Base-by-base conservation (phyloP, 495 filamentous ascomycete genomes). In the Hypomontagnella submonticulosa region DNA sequence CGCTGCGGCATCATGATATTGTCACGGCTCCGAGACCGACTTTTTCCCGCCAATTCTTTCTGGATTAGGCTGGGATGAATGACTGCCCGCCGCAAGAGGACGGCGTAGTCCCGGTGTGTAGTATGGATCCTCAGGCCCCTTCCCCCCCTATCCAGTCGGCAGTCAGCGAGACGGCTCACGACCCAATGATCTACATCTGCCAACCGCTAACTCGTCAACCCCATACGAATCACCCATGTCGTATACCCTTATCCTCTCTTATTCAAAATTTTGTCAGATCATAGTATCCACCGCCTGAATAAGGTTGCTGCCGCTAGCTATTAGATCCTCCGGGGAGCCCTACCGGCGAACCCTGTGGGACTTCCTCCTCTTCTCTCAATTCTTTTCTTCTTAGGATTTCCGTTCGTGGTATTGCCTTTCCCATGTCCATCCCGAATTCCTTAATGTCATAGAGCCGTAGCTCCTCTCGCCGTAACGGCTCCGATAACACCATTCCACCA, bases 301-400 rank as follows among this genome's bases (percentile, higher is more conserved):
- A 43, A 50, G 53, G 38, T 48, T 57, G 32, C 13, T 16, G 16
- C 47, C 52, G 18, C 38, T 18, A 43, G 52, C 12, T 43, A 51
- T 58, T 32, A 46, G 51, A 67, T 54, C 58, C 47, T 58, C 41
- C 46, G 51, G 37, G 57, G 33, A 58, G 48, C 61, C 47, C 13
- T 46, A 47, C n/a, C 27, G 10, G 55, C 36, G 13, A 34, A 36
- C 43, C 42, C 37, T 20, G 13, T 15, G 12, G 23, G 23, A 27
- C 38, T 47, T 27, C 47, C 32, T 47, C 38, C 16, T 46, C 41
- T 40, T n/a, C 23, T 30, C 19, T 12, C 32, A 42, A 40, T 27
- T 27, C 20, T 15, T 32, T 34, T 34, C 27, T 10, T 32, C 38
- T 30, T 15, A 13, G n/a, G 8, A 12, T 51, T 20, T 34, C 36